Evolutionary conservation across 192 early-diverging fungal genomes (phyloP).

Genomic region (Umbelopsis sp.): DNA sequence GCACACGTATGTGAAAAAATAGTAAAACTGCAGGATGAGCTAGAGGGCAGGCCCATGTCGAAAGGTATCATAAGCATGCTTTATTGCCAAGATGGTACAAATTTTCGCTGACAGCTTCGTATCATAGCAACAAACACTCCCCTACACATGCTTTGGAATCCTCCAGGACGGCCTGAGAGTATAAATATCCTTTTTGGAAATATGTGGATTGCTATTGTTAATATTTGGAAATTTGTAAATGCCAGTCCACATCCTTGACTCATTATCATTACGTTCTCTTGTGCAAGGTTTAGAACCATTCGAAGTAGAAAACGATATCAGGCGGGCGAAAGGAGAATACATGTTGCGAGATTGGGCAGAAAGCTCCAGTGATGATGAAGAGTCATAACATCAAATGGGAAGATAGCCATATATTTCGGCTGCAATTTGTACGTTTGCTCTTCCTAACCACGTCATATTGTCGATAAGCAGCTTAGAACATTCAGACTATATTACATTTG

Average conservation of each 20-base stretch:
- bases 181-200: slow-evolving; percentile 23
- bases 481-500: no score
- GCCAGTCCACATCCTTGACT: not conserved
- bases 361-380: slow-evolving; percentile 14
- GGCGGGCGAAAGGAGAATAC: slow-evolving; percentile 8
- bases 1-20: slow-evolving; percentile 18
- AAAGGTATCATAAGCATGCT: not conserved
- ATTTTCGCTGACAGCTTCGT: not conserved
- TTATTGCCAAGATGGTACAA: no score
- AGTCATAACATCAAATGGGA: not conserved
- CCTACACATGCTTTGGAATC: slow-evolving; percentile 6
- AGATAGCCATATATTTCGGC: not conserved
- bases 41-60: slow-evolving; percentile 10
- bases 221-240: not conserved
- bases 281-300: slow-evolving; percentile 9
- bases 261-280: not conserved
- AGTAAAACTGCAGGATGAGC: slow-evolving; percentile 15
- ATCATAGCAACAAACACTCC: not conserved
- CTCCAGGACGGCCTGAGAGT: slow-evolving; percentile 9
- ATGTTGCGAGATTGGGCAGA: slow-evolving; percentile 18
- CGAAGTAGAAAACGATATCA: not conserved
- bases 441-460: no score
- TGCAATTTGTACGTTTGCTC: no score
- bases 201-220: slow-evolving; percentile 3
- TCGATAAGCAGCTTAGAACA: no score